Evolutionary conservation across 495 filamentous ascomycete genomes (phyloP), one percentile per base, ranked within the genome.

Genomic region (Talaromyces borbonicus): DNA sequence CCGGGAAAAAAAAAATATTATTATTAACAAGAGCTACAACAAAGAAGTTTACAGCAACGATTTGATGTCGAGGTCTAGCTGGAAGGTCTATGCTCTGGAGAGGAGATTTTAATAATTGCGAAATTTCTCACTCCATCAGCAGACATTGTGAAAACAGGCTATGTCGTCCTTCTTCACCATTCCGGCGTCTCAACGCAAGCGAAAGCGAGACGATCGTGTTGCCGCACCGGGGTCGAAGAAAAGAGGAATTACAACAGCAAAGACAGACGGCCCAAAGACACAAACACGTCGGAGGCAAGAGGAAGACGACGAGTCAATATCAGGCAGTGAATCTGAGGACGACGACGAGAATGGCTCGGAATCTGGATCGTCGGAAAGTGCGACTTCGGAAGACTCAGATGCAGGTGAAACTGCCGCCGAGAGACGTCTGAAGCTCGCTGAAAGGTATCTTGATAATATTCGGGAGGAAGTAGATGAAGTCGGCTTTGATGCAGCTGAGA

Each of bases 371-470:
- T 73, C 71, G 7, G 70, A 68, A 5, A 65, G 61, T 4, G 69
- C 68, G 25, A 65, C 58, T 43, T 71, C 66, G 31, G 78, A 74
- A 5, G 75, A 66, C 47, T 69, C 70, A 2, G 73, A 78, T 30
- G 79, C 79, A 15, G 73, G 78, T 52, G 93, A 96, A 65, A 97
- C 92, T 9, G 87, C 81, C 2, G 87, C 85, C 47, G 87, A 95
- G 55, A 81, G 85, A 61, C 77, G 92, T 47, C 61, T 95, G 53
- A 81, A 90, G 54, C 77, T 98, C 27, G 92, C 92, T 7, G 87
- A 96, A 66, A 81, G 85, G 51, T 97, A 97, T 61, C 72, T 98
- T 36, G 84, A 93, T 14, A 95, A 93, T 57, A 81, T 95, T 42
- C 74, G 80, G 40, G 75, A 84, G 41, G 89, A 96, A 57, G 84